Conservation (phyloP, 2,329 filamentous ascomycete genomes). For the Emmonsiellopsis sp. region DNA sequence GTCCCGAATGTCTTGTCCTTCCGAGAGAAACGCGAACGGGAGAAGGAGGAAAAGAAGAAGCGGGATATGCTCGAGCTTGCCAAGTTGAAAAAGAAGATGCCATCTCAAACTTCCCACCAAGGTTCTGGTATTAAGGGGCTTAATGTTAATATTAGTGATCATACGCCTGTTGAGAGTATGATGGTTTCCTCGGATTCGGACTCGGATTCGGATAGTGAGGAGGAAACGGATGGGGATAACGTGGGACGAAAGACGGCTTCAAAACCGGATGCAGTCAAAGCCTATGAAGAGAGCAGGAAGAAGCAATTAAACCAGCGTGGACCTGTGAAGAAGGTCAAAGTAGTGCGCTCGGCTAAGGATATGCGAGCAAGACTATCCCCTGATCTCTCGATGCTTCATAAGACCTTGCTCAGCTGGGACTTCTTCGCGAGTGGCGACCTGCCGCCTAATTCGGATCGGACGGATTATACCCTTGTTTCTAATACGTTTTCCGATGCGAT, state of each 20-base stretch:
- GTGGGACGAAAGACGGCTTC: slow-evolving; percentile 30
- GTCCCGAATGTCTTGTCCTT: slow-evolving; percentile 46
- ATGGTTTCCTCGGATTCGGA: slow-evolving; percentile 67
- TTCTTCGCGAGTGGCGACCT: slow-evolving; percentile 85
- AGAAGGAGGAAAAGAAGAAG: slow-evolving; percentile 64
- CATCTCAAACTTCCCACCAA: slow-evolving; percentile 56
- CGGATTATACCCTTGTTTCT: slow-evolving; percentile 65
- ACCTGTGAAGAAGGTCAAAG: slow-evolving; percentile 75
- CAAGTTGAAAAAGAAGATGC: slow-evolving; percentile 48
- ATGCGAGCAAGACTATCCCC: slow-evolving; percentile 88
- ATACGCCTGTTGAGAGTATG: slow-evolving; percentile 66
- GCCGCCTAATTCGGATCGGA: slow-evolving; percentile 62
- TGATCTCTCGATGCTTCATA: slow-evolving; percentile 75
- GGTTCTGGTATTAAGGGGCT: slow-evolving; percentile 69
- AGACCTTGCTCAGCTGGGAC: slow-evolving; percentile 83
- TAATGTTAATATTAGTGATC: slow-evolving; percentile 67
- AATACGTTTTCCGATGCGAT: slow-evolving; percentile 65
- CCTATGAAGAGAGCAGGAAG: slow-evolving; percentile 39
- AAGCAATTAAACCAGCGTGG: slow-evolving; percentile 49
- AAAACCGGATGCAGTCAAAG: slow-evolving; percentile 31
- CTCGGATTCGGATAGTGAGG: slow-evolving; percentile 65
- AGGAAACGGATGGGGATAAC: slow-evolving; percentile 53
- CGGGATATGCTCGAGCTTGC: slow-evolving; percentile 64
- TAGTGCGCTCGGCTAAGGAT: slow-evolving; percentile 76
- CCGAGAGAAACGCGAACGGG: slow-evolving; percentile 62